Evolutionary conservation across 257 asterid species (phyloP).

Genomic region (Phtheirospermum japonicum): DNA sequence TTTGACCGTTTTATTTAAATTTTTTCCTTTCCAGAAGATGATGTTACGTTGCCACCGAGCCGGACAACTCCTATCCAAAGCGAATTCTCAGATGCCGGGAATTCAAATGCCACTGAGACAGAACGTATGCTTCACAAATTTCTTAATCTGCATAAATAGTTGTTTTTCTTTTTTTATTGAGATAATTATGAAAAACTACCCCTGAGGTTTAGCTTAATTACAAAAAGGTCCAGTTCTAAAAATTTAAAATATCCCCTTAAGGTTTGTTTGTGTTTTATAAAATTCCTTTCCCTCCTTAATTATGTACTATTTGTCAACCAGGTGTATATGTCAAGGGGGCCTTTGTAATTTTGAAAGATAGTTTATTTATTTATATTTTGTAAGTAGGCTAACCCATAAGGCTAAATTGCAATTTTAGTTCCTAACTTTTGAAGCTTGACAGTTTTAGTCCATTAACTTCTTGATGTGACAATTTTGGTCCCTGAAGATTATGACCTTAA

Average conservation of each 20-base stretch:
- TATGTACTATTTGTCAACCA: too few species aligned
- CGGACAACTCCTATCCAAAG: neutral
- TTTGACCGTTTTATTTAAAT: slow-evolving; percentile 26
- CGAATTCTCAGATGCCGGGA: slow-evolving; percentile 4
- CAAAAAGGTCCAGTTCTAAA: neutral
- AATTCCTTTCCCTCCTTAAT: too few species aligned
- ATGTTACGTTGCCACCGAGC: slow-evolving; percentile 40
- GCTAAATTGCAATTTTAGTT: neutral
- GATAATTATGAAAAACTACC: neutral
- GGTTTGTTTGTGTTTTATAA: too few species aligned
- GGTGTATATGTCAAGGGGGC: too few species aligned
- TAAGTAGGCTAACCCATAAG: too few species aligned
- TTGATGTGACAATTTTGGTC: neutral
- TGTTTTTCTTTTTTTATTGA: neutral
- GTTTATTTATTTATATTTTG: too few species aligned
- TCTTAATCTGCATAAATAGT: neutral
- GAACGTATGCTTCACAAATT: slow-evolving; percentile 45
- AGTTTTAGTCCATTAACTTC: neutral
- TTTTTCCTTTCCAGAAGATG: slow-evolving; percentile 57
- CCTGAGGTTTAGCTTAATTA: neutral
- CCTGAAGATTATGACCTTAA: neutral
- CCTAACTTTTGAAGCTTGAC: neutral
- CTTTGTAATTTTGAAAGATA: too few species aligned
- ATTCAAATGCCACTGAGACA: slow-evolving; percentile 37
- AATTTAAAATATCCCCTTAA: too few species aligned